These are phyloP conservation scores for Coniochaeta sp. DNA, from an alignment of 2,329 filamentous ascomycete species.

Conservation along the genomic window DNA sequence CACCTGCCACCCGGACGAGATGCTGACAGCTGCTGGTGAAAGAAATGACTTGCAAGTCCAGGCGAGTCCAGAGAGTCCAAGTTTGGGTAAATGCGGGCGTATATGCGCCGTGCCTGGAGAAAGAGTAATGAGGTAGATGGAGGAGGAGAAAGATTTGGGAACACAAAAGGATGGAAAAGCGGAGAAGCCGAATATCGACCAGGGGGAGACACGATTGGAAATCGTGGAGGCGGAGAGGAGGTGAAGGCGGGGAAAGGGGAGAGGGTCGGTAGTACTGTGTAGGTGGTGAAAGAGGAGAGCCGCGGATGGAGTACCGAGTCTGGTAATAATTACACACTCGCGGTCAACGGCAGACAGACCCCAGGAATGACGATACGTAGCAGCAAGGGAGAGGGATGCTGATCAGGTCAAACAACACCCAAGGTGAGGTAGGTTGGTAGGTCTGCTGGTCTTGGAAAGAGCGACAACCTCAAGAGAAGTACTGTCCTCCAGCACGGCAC, in stretches of 20 bases:
- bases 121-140: conserved; percentile 9
- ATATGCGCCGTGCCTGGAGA: conserved; percentile 10
- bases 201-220: conserved; percentile 11
- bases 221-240: conserved; percentile 17
- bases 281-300: conserved; percentile 5
- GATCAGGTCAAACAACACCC: too few species aligned
- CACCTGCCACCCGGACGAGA: neutral
- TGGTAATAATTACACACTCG: neutral
- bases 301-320: neutral
- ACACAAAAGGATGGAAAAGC: conserved; percentile 9
- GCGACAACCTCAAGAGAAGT: too few species aligned
- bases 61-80: conserved; percentile 1
- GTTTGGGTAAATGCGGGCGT: conserved; percentile 13
- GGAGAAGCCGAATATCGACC: conserved; percentile 8
- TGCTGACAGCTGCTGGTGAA: neutral
- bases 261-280: conserved; percentile 10
- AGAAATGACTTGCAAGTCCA: neutral
- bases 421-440: too few species aligned
- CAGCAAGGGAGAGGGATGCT: too few species aligned
- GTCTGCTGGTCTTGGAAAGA: too few species aligned
- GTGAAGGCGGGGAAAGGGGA: conserved; percentile 23
- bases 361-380: too few species aligned
- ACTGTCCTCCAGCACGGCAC: too few species aligned
- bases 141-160: conserved; percentile 7
- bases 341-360: neutral